A percentile compares a stretch with the other conserved stretches of the same genome.
Evolutionary conservation across 495 filamentous ascomycete genomes (phyloP).

Genomic region (Hypoxylon lenormandii): DNA sequence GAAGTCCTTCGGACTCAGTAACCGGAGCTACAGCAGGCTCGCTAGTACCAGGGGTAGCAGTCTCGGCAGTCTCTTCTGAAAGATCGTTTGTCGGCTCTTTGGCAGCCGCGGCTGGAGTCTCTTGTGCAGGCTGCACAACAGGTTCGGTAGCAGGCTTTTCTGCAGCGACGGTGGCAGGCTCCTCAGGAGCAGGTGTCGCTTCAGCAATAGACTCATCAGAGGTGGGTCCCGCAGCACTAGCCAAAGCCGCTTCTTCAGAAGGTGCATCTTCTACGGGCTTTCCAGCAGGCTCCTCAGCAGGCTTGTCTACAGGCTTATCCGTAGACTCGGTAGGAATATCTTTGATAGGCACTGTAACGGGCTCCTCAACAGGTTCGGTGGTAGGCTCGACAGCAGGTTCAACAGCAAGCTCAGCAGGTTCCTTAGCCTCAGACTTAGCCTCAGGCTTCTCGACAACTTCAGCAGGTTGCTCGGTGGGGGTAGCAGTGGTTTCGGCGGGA

Average conservation of each 20-base stretch:
- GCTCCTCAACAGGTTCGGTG: too few species aligned
- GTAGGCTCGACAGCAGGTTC: too few species aligned
- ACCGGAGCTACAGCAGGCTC: not conserved
- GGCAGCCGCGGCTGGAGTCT: not conserved
- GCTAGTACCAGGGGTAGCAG: not conserved
- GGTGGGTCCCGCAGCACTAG: too few species aligned
- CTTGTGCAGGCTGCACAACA: not conserved
- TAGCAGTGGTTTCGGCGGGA: not conserved
- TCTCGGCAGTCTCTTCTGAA: not conserved
- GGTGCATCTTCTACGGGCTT: too few species aligned
- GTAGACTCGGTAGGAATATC: too few species aligned
- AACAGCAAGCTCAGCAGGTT: not conserved
- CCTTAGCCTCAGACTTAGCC: conserved; percentile 3
- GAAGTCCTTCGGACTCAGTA: conserved; percentile 1
- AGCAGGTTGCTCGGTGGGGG: not conserved
- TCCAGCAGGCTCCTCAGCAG: too few species aligned
- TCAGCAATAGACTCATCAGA: too few species aligned
- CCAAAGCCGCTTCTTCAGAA: too few species aligned
- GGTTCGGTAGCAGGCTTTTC: not conserved
- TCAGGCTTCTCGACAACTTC: conserved; percentile 3
- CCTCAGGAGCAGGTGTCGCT: too few species aligned
- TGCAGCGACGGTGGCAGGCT: too few species aligned
- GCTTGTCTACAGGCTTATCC: too few species aligned
- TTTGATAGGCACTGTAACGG: too few species aligned
- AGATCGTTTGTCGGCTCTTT: not conserved